Percentiles rank a stretch among this genome's conserved stretches.
Evolutionary conservation across 2,329 filamentous ascomycete species (phyloP).

Genomic region (Daldinia sp.): DNA sequence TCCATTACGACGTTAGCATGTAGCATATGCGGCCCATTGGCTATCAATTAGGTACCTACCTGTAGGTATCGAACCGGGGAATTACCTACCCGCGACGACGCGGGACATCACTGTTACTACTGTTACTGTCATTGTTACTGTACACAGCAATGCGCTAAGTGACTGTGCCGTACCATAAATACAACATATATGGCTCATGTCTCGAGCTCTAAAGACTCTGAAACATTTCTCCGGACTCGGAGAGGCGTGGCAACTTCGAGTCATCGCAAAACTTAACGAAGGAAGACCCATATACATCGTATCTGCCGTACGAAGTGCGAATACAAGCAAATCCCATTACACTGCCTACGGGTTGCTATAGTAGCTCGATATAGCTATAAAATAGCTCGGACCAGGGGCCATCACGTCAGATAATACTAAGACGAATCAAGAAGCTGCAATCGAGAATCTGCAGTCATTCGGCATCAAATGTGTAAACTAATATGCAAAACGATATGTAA

Average conservation of each 20-base stretch:
- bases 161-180: conserved; percentile 26
- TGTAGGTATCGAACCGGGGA: conserved; percentile 30
- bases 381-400: conserved; percentile 1
- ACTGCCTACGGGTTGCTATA: background rate
- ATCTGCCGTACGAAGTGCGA: background rate
- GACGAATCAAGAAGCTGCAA: conserved; percentile 14
- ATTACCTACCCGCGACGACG: conserved; percentile 30
- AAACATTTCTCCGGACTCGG: conserved; percentile 31
- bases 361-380: conserved; percentile 2
- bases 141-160: conserved; percentile 26
- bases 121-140: background rate
- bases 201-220: background rate
- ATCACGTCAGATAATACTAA: conserved; percentile 40
- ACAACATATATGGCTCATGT: conserved; percentile 13
- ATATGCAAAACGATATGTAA: conserved; percentile 6
- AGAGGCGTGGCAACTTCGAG: conserved; percentile 8
- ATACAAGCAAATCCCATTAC: background rate
- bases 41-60: conserved; percentile 14
- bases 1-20: conserved; percentile 4
- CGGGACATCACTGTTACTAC: conserved; percentile 10
- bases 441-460: conserved; percentile 23
- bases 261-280: background rate
- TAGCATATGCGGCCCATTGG: background rate
- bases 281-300: background rate
- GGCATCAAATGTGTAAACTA: conserved; percentile 11